A percentile compares a stretch with the other conserved stretches of the same genome.
Evolutionary conservation across 1,284 basidiomycete genomes (phyloP).

Genomic region (Malassezia nana): DNA sequence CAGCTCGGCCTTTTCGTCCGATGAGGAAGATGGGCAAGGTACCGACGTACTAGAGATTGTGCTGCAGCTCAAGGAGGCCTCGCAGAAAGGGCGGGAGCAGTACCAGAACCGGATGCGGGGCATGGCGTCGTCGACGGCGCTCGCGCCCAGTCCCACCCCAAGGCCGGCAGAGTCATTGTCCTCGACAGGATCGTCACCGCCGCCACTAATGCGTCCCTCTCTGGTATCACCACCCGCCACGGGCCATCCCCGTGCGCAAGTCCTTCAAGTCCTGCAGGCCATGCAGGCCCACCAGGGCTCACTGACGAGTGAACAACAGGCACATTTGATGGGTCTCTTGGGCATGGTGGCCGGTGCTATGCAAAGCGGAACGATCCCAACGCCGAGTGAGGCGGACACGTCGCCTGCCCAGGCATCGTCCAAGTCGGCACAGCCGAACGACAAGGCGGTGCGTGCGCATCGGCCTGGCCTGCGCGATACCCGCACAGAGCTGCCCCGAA

Average conservation of each 20-base stretch:
- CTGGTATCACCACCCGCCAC: not conserved
- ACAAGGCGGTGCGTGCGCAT: not conserved
- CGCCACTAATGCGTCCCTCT: not conserved
- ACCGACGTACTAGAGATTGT: slow-evolving; percentile 39
- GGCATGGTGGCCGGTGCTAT: slow-evolving; percentile 13
- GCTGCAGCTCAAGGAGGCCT: slow-evolving; percentile 40
- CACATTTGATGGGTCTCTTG: slow-evolving; percentile 15
- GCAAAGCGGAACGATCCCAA: not conserved
- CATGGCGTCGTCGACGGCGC: slow-evolving; percentile 5
- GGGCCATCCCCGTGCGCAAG: slow-evolving; percentile 6
- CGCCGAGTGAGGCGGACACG: not conserved
- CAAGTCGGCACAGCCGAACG: not conserved
- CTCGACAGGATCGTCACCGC: not conserved
- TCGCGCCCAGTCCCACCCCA: not conserved
- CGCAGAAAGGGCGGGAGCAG: slow-evolving; percentile 32
- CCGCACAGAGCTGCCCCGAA: slow-evolving; percentile 14
- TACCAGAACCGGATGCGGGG: slow-evolving; percentile 32
- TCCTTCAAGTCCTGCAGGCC: slow-evolving; percentile 23
- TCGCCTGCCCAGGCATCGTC: not conserved
- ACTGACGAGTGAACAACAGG: slow-evolving; percentile 8
- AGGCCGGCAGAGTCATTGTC: not conserved
- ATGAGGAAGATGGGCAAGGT: slow-evolving; percentile 33
- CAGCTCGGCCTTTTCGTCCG: slow-evolving; percentile 18
- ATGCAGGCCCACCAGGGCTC: slow-evolving; percentile 16
- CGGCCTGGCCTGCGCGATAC: not conserved